A percentile compares a stretch with the other conserved stretches of the same genome.
phyloP scores from a whole-genome alignment of 352 stramenopile genomes.

The Phytopythium delawarense region DNA sequence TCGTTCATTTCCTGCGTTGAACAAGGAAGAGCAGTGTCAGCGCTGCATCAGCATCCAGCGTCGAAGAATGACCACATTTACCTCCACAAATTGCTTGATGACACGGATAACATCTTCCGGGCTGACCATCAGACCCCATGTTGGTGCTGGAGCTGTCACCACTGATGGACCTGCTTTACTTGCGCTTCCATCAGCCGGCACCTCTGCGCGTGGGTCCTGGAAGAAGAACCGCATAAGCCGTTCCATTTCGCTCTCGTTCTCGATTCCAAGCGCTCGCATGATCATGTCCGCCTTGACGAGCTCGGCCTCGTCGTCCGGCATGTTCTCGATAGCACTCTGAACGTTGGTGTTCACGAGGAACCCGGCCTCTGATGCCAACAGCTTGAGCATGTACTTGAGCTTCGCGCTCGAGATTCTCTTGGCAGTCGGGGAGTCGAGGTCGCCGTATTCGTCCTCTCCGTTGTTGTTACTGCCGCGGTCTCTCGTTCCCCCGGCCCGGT shows the following conservation, averaged over 20 bases:
- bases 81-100: slow-evolving; percentile 87
- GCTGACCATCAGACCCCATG: slow-evolving; percentile 65
- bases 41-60: not conserved
- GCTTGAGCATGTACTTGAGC: slow-evolving; percentile 87
- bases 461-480: slow-evolving; percentile 16
- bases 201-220: slow-evolving; percentile 56
- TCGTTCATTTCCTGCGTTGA: slow-evolving; percentile 53
- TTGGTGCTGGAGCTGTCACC: not conserved
- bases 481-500: slow-evolving; percentile 10
- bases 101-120: slow-evolving; percentile 86
- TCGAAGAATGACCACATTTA: slow-evolving; percentile 9
- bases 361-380: slow-evolving; percentile 80
- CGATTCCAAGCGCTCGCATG: slow-evolving; percentile 79
- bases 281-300: slow-evolving; percentile 87
- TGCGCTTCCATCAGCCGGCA: slow-evolving; percentile 27
- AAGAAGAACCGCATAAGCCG: slow-evolving; percentile 79
- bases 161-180: not conserved
- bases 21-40: slow-evolving; percentile 1
- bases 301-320: slow-evolving; percentile 72
- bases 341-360: slow-evolving; percentile 87
- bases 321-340: slow-evolving; percentile 69
- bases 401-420: slow-evolving; percentile 77
- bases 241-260: slow-evolving; percentile 86
- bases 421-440: slow-evolving; percentile 36
- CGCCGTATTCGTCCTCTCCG: slow-evolving; percentile 44